Evolutionary conservation across 768 basidiomycete species (phyloP).

Genomic region (Collybia sordida): DNA sequence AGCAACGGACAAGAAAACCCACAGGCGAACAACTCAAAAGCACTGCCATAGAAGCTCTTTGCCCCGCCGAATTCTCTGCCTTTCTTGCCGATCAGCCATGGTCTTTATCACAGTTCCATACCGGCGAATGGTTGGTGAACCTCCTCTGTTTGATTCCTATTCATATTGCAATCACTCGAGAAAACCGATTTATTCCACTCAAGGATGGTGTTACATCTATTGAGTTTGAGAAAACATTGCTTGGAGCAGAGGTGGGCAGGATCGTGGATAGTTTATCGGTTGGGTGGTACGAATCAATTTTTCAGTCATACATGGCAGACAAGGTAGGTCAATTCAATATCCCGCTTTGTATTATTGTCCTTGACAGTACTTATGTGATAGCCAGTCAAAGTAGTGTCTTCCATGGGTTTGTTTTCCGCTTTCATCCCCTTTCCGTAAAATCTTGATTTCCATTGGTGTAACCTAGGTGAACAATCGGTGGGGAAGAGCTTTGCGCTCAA

Average conservation of each 20-base stretch:
- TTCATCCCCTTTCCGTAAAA: background rate
- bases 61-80: conserved; percentile 25
- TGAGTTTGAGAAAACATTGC: conserved; percentile 47
- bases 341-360: no score
- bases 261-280: conserved; percentile 57
- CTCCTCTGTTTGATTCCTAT: conserved; percentile 64
- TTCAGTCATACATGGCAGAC: conserved; percentile 59
- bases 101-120: conserved; percentile 40
- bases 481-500: conserved; percentile 62
- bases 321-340: conserved; percentile 49
- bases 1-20: conserved; percentile 51
- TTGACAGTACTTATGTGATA: no score
- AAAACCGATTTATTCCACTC: conserved; percentile 61
- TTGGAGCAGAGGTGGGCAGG: conserved; percentile 59
- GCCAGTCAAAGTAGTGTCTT: conserved; percentile 66
- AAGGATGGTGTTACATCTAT: conserved; percentile 53
- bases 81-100: conserved; percentile 10
- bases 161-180: conserved; percentile 57
- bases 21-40: conserved; percentile 41
- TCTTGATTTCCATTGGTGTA: no score
- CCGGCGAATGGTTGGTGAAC: conserved; percentile 64
- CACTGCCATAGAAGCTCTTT: conserved; percentile 30
- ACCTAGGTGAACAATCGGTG: conserved; percentile 58
- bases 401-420: conserved; percentile 44
- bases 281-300: conserved; percentile 66